Conservation (phyloP, 169 alveolate genomes). For the Plasmodium coatneyi region DNA sequence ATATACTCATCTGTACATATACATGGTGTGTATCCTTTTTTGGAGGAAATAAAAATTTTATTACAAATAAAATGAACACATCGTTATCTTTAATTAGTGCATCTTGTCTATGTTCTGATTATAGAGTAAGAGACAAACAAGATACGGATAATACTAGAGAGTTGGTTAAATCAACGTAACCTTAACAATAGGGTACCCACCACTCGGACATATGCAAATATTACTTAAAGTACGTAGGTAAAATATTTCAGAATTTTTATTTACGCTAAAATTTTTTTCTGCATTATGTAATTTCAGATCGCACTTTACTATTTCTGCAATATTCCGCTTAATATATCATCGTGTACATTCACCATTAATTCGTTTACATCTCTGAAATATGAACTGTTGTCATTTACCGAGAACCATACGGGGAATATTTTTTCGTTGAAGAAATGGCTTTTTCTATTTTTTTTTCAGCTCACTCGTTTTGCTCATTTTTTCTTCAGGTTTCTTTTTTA, state of each 20-base stretch:
- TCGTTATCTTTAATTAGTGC: not conserved
- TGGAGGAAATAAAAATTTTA: not conserved
- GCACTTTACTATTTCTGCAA: not conserved
- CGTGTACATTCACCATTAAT: not conserved
- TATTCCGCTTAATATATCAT: not conserved
- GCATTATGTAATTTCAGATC: not conserved
- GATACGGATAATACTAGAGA: not conserved
- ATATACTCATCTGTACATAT: not conserved
- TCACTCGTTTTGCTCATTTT: not conserved
- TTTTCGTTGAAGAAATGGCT: not conserved
- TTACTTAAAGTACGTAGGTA: not conserved
- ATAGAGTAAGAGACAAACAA: not conserved
- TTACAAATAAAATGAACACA: not conserved
- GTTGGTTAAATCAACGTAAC: not conserved
- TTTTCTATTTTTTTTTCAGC: not conserved
- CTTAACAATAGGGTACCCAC: not conserved
- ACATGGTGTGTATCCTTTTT: not conserved
- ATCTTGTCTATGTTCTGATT: not conserved
- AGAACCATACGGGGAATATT: not conserved
- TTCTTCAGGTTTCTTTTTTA: not conserved
- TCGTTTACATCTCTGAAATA: not conserved
- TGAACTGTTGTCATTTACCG: not conserved
- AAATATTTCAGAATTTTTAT: too few species aligned
- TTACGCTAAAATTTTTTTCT: too few species aligned
- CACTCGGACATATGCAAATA: not conserved